phyloP scores from a whole-genome alignment of 805 yeast genomes.

The Barnettozyma siamensis region DNA sequence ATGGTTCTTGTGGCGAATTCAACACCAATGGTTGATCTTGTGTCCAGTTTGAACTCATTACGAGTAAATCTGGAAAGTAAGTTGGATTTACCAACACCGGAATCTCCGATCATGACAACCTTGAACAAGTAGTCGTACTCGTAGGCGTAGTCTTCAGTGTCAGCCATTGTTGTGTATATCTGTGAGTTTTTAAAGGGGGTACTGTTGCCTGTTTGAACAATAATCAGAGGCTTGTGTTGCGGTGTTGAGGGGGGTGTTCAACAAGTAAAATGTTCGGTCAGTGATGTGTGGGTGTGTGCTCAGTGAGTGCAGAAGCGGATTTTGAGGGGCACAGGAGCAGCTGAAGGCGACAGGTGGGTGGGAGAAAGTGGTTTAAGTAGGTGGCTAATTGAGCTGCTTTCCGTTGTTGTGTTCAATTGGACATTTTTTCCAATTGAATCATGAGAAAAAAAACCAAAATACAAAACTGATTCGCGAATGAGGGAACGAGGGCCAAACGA shows the following conservation, averaged over 20 bases:
- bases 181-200: too few relatives aligned
- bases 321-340: too few relatives aligned
- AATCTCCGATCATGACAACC: conserved; percentile 91
- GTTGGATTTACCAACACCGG: conserved; percentile 96
- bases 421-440: neutral
- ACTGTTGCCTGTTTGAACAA: too few relatives aligned
- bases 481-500: too few relatives aligned
- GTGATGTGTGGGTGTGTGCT: too few relatives aligned
- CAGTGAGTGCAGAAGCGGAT: too few relatives aligned
- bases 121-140: conserved; percentile 93
- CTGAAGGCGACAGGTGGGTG: too few relatives aligned
- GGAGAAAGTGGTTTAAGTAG: too few relatives aligned
- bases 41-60: conserved; percentile 91
- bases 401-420: neutral
- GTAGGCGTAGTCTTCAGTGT: conserved; percentile 58
- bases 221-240: neutral
- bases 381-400: too few relatives aligned
- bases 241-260: neutral
- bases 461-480: too few relatives aligned
- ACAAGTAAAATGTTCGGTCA: too few relatives aligned
- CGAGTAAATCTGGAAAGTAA: conserved; percentile 89
- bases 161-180: conserved; percentile 20
- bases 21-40: conserved; percentile 94
- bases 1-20: conserved; percentile 97
- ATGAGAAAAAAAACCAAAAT: too few relatives aligned